Evolutionary conservation across 176 grass and related monocot species (phyloP).

Genomic region (Lolium rigidum): DNA sequence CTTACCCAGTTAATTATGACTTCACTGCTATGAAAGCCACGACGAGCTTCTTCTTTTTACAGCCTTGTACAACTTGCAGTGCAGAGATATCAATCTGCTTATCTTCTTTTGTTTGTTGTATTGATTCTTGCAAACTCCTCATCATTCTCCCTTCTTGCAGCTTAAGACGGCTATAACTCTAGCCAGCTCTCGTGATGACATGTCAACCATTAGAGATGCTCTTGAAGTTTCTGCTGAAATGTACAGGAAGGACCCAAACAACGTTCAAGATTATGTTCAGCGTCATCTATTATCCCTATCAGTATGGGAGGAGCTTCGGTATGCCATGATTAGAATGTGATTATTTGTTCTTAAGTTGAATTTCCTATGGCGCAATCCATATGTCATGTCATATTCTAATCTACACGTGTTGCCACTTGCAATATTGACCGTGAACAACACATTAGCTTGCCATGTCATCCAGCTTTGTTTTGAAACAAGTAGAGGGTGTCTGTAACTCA

Average conservation of each 20-base stretch:
- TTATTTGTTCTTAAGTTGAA: slow-evolving; percentile 22
- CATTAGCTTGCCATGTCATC: slow-evolving; percentile 22
- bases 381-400: slow-evolving; percentile 37
- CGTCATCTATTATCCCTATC: slow-evolving; percentile 92
- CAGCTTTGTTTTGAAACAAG: slow-evolving; percentile 35
- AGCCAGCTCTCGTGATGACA: slow-evolving; percentile 77
- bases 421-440: slow-evolving; percentile 26
- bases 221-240: slow-evolving; percentile 99
- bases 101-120: slow-evolving; percentile 9
- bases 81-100: slow-evolving; percentile 5
- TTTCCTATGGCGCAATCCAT: slow-evolving; percentile 20
- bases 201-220: slow-evolving; percentile 93
- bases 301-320: slow-evolving; percentile 99
- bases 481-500: slow-evolving; percentile 12
- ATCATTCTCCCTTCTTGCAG: slow-evolving; percentile 50
- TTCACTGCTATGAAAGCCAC: slow-evolving; percentile 4
- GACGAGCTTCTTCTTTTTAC: slow-evolving; percentile 12
- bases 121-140: slow-evolving; percentile 33
- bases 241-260: slow-evolving; percentile 97
- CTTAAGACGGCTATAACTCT: slow-evolving; percentile 94
- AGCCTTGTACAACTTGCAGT: slow-evolving; percentile 18
- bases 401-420: slow-evolving; percentile 22
- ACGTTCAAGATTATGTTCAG: slow-evolving; percentile 97
- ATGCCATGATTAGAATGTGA: slow-evolving; percentile 36
- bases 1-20: neutral